phyloP scores from a whole-genome alignment of 768 basidiomycete genomes.

The Royoungia palumana region DNA sequence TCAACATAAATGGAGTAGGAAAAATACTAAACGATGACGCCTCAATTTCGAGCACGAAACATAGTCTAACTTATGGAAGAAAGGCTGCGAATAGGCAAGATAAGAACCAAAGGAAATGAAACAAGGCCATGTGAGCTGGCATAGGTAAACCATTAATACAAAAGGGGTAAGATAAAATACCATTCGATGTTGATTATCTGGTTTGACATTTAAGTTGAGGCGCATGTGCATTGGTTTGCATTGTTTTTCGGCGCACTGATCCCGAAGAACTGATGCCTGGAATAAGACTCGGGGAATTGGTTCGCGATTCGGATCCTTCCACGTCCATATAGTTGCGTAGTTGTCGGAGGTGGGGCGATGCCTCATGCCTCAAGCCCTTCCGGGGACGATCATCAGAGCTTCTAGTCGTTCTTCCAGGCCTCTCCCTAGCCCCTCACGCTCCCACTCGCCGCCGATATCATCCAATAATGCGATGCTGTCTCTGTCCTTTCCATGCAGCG shows the following conservation, averaged over 20 bases:
- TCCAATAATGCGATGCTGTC: conserved; percentile 49
- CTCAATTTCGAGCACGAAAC: conserved; percentile 9
- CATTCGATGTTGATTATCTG: conserved; percentile 19
- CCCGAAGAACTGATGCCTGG: neutral
- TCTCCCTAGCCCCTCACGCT: conserved; percentile 75
- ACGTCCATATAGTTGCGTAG: neutral
- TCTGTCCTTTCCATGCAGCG: conserved; percentile 31
- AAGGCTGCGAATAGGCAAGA: neutral
- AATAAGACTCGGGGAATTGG: neutral
- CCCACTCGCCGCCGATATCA: conserved; percentile 83
- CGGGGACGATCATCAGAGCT: conserved; percentile 39
- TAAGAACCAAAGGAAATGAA: neutral
- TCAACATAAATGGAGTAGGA: neutral
- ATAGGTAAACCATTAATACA: conserved; percentile 28
- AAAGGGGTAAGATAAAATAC: conserved; percentile 23
- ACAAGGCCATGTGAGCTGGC: conserved; percentile 7
- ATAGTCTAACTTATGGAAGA: neutral
- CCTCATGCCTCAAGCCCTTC: conserved; percentile 17
- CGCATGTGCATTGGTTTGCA: conserved; percentile 1
- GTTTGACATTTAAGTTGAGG: conserved; percentile 4
- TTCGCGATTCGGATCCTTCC: conserved; percentile 3
- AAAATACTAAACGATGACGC: neutral
- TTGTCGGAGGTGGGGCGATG: neutral
- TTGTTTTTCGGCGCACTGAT: conserved; percentile 1
- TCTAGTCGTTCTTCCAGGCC: conserved; percentile 85